These are phyloP conservation scores for Alternaria arbusti DNA, from an alignment of 2,329 filamentous ascomycete species.

Conservation along the genomic window DNA sequence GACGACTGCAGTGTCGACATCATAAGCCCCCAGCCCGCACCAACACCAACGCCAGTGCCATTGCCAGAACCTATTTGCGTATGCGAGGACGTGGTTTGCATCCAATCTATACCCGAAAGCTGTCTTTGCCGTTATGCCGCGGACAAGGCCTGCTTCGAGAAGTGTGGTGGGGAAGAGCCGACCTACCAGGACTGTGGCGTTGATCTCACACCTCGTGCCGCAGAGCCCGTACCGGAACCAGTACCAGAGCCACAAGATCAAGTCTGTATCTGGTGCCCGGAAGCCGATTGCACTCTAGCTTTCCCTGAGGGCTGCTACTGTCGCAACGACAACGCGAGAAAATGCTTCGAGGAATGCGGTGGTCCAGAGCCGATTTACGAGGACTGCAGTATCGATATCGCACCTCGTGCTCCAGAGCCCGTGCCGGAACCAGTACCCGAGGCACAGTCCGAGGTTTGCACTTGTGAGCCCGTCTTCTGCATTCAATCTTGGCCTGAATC, in stretches of 20 bases:
- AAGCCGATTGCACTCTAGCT: constrained; percentile 21
- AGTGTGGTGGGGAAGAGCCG: background rate
- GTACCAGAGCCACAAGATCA: background rate
- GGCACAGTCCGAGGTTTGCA: background rate
- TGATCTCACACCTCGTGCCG: background rate
- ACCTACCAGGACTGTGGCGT: background rate
- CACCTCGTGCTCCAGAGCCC: background rate
- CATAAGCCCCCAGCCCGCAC: background rate
- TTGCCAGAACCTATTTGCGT: constrained; percentile 11
- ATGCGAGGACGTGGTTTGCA: constrained; percentile 24
- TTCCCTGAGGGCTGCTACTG: constrained; percentile 40
- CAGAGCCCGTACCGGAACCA: background rate
- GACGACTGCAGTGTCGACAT: background rate
- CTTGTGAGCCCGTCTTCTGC: constrained; percentile 29
- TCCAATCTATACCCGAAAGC: background rate
- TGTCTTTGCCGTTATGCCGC: background rate
- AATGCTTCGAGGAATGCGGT: constrained; percentile 38
- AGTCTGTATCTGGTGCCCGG: constrained; percentile 24
- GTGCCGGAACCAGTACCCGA: background rate
- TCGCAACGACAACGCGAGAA: constrained; percentile 21
- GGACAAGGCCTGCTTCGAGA: background rate
- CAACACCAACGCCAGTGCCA: background rate
- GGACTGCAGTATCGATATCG: background rate
- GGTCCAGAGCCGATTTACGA: background rate
- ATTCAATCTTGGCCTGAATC: constrained; percentile 31